Conservation (phyloP, 2,329 filamentous ascomycete species). For the Aspergillus ustus region DNA sequence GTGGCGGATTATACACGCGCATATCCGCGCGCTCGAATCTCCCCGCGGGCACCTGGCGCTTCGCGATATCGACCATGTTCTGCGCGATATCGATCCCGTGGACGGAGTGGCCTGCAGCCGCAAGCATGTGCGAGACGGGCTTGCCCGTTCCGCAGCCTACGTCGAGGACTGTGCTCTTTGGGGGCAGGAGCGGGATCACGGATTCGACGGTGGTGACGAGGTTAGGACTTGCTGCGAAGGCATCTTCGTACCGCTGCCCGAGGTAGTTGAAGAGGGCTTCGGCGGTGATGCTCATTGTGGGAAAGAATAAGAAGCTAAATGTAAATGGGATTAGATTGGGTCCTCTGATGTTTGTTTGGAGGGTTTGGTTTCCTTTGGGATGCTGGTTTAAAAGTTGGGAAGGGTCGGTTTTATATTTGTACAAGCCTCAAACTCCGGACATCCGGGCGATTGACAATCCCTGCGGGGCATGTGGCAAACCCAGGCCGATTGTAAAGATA, state of each 20-base stretch:
- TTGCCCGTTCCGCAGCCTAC: slow-evolving; percentile 29
- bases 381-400: too few relatives aligned
- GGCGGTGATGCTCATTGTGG: background rate
- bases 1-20: background rate
- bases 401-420: too few relatives aligned
- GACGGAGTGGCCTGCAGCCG: slow-evolving; percentile 15
- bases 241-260: slow-evolving; percentile 18
- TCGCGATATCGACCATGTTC: background rate
- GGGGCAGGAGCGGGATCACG: slow-evolving; percentile 5
- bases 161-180: slow-evolving; percentile 21
- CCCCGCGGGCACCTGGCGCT: background rate
- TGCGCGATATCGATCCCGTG: background rate
- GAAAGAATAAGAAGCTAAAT: too few relatives aligned
- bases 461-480: too few relatives aligned
- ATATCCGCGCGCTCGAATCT: background rate
- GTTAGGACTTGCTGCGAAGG: slow-evolving; percentile 8
- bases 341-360: too few relatives aligned
- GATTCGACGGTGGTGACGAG: background rate
- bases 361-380: too few relatives aligned
- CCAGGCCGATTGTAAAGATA: too few relatives aligned
- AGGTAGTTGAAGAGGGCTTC: background rate
- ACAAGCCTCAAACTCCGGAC: too few relatives aligned
- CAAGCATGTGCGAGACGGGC: slow-evolving; percentile 21
- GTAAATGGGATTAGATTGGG: too few relatives aligned
- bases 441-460: too few relatives aligned